Conservation (phyloP, 345 rosid species). For the Ceriops tagal region DNA sequence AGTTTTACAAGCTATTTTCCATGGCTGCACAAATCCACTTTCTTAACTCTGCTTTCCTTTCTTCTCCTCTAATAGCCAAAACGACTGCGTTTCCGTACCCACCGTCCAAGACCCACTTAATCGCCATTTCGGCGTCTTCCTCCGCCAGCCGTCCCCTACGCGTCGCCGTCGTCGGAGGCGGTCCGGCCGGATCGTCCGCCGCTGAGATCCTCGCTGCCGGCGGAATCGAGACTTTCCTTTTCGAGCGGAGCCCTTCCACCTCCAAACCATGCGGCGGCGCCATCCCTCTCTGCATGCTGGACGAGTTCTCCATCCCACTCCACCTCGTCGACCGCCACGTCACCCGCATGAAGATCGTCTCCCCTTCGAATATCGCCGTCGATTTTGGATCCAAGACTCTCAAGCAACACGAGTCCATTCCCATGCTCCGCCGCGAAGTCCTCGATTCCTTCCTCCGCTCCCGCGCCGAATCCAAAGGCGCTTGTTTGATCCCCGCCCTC, state of each 20-base stretch:
- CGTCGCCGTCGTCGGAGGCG: conserved; percentile 58
- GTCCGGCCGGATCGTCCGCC: conserved; percentile 62
- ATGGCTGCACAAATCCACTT: conserved; percentile 5
- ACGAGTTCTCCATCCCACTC: conserved; percentile 58
- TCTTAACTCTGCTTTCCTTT: not conserved
- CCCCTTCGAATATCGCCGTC: conserved; percentile 61
- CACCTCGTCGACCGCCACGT: conserved; percentile 62
- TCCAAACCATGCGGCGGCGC: conserved; percentile 79
- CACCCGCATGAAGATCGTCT: conserved; percentile 61
- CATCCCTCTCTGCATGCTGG: conserved; percentile 69
- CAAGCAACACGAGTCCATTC: conserved; percentile 50
- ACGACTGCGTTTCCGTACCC: not conserved
- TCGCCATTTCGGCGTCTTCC: conserved; percentile 24
- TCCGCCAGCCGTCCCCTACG: conserved; percentile 47
- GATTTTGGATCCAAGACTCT: conserved; percentile 62
- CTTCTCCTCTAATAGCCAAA: conserved; percentile 12
- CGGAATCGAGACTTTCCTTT: conserved; percentile 62
- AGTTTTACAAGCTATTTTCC: not conserved
- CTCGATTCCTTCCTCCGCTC: conserved; percentile 66
- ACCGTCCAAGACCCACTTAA: not conserved
- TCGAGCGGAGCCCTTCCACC: conserved; percentile 51
- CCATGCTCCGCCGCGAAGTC: conserved; percentile 70
- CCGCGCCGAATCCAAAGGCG: conserved; percentile 54
- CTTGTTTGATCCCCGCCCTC: conserved; percentile 42
- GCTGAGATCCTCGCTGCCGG: conserved; percentile 53